Conservation (phyloP, 345 rosid species). For the Pistacia vera region DNA sequence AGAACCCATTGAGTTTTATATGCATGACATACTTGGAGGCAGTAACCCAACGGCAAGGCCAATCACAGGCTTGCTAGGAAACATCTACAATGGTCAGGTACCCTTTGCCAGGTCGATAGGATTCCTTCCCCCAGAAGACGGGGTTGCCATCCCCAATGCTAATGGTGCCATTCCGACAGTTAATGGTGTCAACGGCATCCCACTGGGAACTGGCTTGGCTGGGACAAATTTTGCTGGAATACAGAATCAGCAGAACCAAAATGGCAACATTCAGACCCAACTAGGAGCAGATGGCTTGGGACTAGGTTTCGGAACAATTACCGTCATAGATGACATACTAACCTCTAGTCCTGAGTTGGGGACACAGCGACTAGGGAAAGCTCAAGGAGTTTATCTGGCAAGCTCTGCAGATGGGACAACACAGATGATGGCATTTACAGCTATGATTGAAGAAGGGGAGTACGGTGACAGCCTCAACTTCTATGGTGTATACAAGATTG, state of each 20-base stretch:
- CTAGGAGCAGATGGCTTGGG: constrained; percentile 85
- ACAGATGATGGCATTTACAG: constrained; percentile 97
- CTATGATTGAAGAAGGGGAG: constrained; percentile 90
- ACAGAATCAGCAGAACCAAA: constrained; percentile 40
- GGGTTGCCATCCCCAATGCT: constrained; percentile 81
- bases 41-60: constrained; percentile 89
- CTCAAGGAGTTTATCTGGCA: constrained; percentile 91
- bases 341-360: constrained; percentile 81
- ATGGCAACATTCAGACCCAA: constrained; percentile 62
- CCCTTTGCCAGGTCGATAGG: constrained; percentile 90
- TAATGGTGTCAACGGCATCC: constrained; percentile 79
- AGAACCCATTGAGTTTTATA: constrained; percentile 70
- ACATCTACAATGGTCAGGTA: constrained; percentile 92
- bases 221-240: constrained; percentile 63
- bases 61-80: constrained; percentile 87
- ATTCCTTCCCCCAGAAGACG: constrained; percentile 64
- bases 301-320: constrained; percentile 87
- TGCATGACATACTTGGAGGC: constrained; percentile 96
- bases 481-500: constrained; percentile 74
- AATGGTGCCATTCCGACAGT: constrained; percentile 87
- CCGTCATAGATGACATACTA: constrained; percentile 81
- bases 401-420: constrained; percentile 81
- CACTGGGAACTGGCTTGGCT: constrained; percentile 89
- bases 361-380: constrained; percentile 75
- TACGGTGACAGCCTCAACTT: constrained; percentile 90